Evolutionary conservation across 441 rosid genomes (phyloP), one percentile per base, ranked within the genome.

Genomic region (Francoa sonchifolia): DNA sequence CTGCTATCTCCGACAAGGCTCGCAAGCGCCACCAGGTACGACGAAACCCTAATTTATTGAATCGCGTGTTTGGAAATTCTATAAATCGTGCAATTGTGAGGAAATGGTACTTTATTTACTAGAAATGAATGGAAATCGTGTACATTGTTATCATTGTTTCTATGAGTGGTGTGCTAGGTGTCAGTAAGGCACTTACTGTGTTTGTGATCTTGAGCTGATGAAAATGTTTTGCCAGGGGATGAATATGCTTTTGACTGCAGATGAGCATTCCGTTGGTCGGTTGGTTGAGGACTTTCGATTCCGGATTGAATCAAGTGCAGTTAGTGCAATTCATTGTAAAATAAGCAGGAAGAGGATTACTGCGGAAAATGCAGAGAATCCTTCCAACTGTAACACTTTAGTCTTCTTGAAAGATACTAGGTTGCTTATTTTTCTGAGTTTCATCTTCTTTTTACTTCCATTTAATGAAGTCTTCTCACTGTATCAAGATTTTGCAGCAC

Each of bases 311-410:
- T 74, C 94, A 10, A 47, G 9, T 61, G 68, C 88, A 7, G 64
- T 89, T 16, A 89, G 98, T 46, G 94, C 72, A 25, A 71, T 60
- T 15, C 98, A 89, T 52, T 89, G 96, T 69, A 89, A 55, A 52
- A 64, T 89, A 19, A 72, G 52, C 52, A 76, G 82, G 58, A 71
- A 66, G 66, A 59, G 34, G 36, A 19, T 52, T 5, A 17, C 48
- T 23, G 29, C 39, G 20, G 72, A 59, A 31, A 67, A 58, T 54
- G 37, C 16, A 13, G 65, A 52, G 42, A 44, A 44, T 56, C 28
- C 58, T 9, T 38, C 55, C 2, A 47, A 42, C 28, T 39, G 44
- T 55, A 33, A 11, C 35, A 31, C 37, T 1, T 55, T 79, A 38
- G 82, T 76, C 46, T 77, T 74, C 54, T 29, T 89, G 69, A 74